Base-by-base conservation (phyloP, 148 eudicot genomes). In the Cornus kousa region DNA sequence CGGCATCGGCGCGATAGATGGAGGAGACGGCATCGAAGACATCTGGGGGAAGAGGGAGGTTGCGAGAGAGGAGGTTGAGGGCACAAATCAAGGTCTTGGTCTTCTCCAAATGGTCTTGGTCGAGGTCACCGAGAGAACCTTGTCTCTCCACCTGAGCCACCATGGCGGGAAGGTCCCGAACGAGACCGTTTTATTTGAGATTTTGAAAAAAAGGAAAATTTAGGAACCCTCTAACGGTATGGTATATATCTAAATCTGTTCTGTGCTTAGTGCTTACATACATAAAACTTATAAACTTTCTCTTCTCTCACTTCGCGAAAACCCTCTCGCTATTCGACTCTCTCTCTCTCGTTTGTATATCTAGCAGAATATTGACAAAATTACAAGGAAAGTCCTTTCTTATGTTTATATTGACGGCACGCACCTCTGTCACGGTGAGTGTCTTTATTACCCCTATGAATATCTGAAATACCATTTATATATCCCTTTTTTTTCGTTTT, bases 11-110 rank as follows among this genome's bases (percentile, higher is more conserved):
- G 17, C 48, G 79, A 77, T 83, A 96, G 69, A 97, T 94, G 33
- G 90, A 86, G 68, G 91, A 87, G 22, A 97, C 97, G 33, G 95
- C 84, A 22, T 88, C 88, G 71, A 89, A 85, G 1, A 97, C 88
- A 24, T 91, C 82, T 2, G 85, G 84, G 23, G 99, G 98, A 23
- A 97, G 89, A 76, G 99, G 99, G 70, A 97, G 88, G 69, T 97
- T 88, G 23, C 99, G 92, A 35, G 99, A 97, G 86, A 97, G 86
- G 70, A 93, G 87, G 80, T 92, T 97, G 75, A 97, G 93, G 2
- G 98, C 99, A 70, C 97, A 91, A 37, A 97, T 91, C 82, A 97
- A 74, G 17, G 97, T 91, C 86, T 90, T 94, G 9, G 98, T 91
- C 74, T 88, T 88, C 82, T 89, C 92, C 57, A 88, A 83, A 23